Base-by-base conservation (phyloP, 2,329 filamentous ascomycete genomes). In the Fusarium sp. region DNA sequence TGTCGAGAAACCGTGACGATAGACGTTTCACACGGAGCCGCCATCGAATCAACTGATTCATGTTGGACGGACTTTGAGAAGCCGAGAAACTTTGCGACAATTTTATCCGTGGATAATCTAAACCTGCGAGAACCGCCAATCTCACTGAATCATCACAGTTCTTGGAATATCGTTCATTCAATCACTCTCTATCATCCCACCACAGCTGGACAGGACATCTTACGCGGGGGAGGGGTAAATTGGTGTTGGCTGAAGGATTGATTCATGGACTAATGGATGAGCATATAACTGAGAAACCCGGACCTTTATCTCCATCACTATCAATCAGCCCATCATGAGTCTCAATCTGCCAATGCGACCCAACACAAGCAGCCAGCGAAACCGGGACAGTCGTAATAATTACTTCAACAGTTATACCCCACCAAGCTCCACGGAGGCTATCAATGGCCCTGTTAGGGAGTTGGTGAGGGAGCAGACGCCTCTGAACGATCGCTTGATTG, bases 401-500 rank as follows among this genome's bases (percentile, higher is more conserved):
- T 87, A 88, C 77, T 88, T 88, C 76, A 88, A 85, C 58, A 85
- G 80, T 69, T 86, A 87, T 74, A 86, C 87, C 14, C 83, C 86
- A 46, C 83, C 85, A 30, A 87, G 87, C 38, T 87, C 87, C 23
- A 87, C 88, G 2, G 89, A 91, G 77, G 88, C 89, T 48, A 89
- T 91, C 80, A 87, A 89, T 77, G 88, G 88, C 6, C 88, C 88
- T 17, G 83, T 89, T 32, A 84, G 88, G 65, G 88, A 90, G 72
- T 85, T 86, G 30, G 81, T 83, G 30, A 81, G 85, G 74, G 87
- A 89, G 73, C 82, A 85, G 61, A 80, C 84, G 33, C 83, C 86
- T 14, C 78, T 85, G 49, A 86, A 82, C 70, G 91, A 93, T 77
- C 86, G 90, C 59, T 81, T 94, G 72, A 92, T 94, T 73, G 91